Conservation (phyloP, 805 yeast species). For the Yamadazyma ubonensis region DNA sequence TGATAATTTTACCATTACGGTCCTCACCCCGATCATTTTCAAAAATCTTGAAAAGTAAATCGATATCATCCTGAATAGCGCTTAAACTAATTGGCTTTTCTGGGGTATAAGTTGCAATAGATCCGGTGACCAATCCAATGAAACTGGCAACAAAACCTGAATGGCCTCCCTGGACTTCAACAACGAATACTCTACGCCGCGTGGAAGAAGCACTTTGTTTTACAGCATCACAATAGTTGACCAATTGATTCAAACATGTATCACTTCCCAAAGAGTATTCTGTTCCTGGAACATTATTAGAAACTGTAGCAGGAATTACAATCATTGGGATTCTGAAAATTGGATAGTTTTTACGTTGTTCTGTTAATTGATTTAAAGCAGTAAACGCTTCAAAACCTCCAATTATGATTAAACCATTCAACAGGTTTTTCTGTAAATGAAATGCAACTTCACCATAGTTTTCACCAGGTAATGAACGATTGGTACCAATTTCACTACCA, state of each 20-base stretch:
- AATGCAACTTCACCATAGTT: conserved; percentile 72
- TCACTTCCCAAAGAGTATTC: conserved; percentile 77
- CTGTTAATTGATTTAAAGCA: conserved; percentile 65
- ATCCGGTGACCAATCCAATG: conserved; percentile 68
- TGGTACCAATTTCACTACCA: conserved; percentile 82
- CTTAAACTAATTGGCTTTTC: conserved; percentile 63
- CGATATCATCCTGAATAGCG: conserved; percentile 64
- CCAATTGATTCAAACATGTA: conserved; percentile 69
- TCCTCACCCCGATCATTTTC: conserved; percentile 62
- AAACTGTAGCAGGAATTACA: conserved; percentile 74
- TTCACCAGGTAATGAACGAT: conserved; percentile 65
- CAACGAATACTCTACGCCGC: conserved; percentile 74
- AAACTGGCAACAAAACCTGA: conserved; percentile 75
- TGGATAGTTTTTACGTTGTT: conserved; percentile 60
- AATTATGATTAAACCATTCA: conserved; percentile 70
- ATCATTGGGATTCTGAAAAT: conserved; percentile 77
- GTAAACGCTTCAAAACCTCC: conserved; percentile 83
- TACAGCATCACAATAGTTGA: conserved; percentile 74
- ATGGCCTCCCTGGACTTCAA: conserved; percentile 84
- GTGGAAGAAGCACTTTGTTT: conserved; percentile 79
- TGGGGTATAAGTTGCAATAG: conserved; percentile 74
- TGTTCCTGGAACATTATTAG: conserved; percentile 80
- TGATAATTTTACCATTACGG: conserved; percentile 66
- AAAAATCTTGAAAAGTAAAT: conserved; percentile 57
- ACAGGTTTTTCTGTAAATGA: conserved; percentile 62